These are phyloP conservation scores for Rhodotorula paludigena DNA, from an alignment of 768 basidiomycete species.

Conservation along the genomic window DNA sequence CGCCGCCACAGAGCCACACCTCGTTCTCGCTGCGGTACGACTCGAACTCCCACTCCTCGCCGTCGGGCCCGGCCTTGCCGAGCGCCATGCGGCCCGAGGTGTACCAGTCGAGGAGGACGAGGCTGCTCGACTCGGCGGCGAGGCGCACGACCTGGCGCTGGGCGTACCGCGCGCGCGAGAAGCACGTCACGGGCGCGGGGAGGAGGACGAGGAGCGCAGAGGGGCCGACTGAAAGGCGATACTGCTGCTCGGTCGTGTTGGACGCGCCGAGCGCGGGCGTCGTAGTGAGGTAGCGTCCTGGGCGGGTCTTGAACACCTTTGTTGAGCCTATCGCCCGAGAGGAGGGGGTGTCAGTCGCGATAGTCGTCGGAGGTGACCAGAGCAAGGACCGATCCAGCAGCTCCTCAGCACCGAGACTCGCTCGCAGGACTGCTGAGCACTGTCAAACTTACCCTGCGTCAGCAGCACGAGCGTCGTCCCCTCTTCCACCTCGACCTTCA, in stretches of 20 bases:
- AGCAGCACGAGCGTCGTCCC: constrained; percentile 64
- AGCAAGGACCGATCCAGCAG: too few species aligned
- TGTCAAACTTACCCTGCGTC: constrained; percentile 61
- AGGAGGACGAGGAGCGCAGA: constrained; percentile 67
- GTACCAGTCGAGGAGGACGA: constrained; percentile 81
- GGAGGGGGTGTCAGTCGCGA: not conserved
- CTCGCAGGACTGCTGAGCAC: too few species aligned
- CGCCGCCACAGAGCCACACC: constrained; percentile 60
- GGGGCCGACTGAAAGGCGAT: constrained; percentile 57
- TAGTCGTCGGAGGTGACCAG: too few species aligned
- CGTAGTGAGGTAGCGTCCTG: constrained; percentile 53
- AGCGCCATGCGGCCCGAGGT: constrained; percentile 69
- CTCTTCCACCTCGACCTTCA: constrained; percentile 60
- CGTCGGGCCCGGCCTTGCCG: constrained; percentile 42
- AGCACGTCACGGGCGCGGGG: constrained; percentile 91
- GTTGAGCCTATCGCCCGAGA: constrained; percentile 64
- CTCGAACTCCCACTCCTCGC: constrained; percentile 86
- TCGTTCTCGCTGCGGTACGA: constrained; percentile 82
- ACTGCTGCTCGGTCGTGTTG: constrained; percentile 58
- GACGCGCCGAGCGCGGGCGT: not conserved
- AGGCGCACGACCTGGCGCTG: constrained; percentile 77
- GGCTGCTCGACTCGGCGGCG: constrained; percentile 54
- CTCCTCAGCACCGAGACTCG: not conserved
- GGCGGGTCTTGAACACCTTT: constrained; percentile 82
- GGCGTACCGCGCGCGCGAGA: constrained; percentile 71